Evolutionary conservation across 352 stramenopile species (phyloP), one percentile per base, ranked within the genome.

Genomic region (Phytophthora melonis): DNA sequence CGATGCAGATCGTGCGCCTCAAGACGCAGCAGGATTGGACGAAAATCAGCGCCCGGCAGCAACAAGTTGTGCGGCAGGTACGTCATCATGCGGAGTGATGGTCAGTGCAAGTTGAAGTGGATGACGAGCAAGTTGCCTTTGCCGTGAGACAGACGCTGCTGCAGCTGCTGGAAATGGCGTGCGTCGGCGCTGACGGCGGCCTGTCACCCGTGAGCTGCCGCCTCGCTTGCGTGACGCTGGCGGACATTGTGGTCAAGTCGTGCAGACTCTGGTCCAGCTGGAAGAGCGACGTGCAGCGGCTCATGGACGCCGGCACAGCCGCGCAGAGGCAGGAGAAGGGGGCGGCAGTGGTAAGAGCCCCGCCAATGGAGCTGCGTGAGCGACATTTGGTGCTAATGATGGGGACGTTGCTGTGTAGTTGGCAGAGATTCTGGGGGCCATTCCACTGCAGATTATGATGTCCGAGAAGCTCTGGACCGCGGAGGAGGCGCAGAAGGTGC

Each of bases 1-100:
- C 84, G 18, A 80, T 90, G 75, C 88, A 94, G 70, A 83, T 94
- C 60, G 58, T 94, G 55, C 84, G 86, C 0, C 70, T 88, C 30
- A 94, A 94, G 68, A 87, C 85, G 32, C 68, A 81, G 27, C 69
- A 90, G 5, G 77, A 81, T 47, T 94, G 87, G 87, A 50, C 49
- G 13, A 50, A 56, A 5, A 81, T 85, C 21, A 80, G 64, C 10
- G 18, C 34, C 2, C 63, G 84, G n/a, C 75, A 89, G 43, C 80
- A 80, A 30, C 64, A 72, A 7, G 34, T 75, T 14, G 82, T 94
- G 8, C 75, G 76, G 16, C 63, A 89, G 64, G 87, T 52, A 52
- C 14, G 1, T 70, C 32, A 53, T 50, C 18, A 27, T 19, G 1
- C 19, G 23, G n/a, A 50, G 30, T 52, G 53, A 52, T 62, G 53